These are phyloP conservation scores for Trypanosoma mega DNA, from an alignment of 208 protist species.

Conservation along the genomic window DNA sequence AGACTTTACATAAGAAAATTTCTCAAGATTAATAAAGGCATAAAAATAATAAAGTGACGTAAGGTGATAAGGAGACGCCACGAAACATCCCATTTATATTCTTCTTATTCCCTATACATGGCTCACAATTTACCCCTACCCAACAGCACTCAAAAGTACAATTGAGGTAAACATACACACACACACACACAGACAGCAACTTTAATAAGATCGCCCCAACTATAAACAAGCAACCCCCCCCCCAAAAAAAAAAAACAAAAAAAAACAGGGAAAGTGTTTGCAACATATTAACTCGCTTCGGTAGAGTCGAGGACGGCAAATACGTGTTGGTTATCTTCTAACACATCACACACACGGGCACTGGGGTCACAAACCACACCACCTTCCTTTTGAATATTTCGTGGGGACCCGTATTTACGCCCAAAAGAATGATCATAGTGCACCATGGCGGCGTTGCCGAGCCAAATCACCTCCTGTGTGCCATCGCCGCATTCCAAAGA, in stretches of 20 bases:
- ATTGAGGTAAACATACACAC: not conserved
- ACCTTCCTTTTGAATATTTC: conserved; percentile 81
- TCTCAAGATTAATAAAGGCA: too few relatives aligned
- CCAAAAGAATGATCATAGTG: conserved; percentile 85
- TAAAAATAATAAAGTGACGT: too few relatives aligned
- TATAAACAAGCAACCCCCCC: too few relatives aligned
- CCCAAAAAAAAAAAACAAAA: not conserved
- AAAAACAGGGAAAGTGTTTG: not conserved
- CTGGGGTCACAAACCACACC: conserved; percentile 69
- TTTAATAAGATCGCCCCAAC: too few relatives aligned
- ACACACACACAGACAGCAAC: too few relatives aligned
- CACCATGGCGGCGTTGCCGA: conserved; percentile 87
- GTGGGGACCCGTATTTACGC: conserved; percentile 52
- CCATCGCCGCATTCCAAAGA: conserved; percentile 82
- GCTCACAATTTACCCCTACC: not conserved
- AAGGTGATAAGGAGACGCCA: too few relatives aligned
- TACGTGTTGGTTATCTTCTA: conserved; percentile 84
- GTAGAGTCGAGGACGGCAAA: conserved; percentile 62
- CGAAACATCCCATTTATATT: too few relatives aligned
- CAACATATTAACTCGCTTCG: conserved; percentile 19
- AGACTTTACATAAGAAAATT: too few relatives aligned
- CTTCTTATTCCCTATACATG: too few relatives aligned
- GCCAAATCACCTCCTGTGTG: conserved; percentile 79
- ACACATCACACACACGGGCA: conserved; percentile 67
- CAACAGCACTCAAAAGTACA: not conserved